Base-by-base conservation (phyloP, 2,329 filamentous ascomycete genomes). In the Cordyceps militaris region DNA sequence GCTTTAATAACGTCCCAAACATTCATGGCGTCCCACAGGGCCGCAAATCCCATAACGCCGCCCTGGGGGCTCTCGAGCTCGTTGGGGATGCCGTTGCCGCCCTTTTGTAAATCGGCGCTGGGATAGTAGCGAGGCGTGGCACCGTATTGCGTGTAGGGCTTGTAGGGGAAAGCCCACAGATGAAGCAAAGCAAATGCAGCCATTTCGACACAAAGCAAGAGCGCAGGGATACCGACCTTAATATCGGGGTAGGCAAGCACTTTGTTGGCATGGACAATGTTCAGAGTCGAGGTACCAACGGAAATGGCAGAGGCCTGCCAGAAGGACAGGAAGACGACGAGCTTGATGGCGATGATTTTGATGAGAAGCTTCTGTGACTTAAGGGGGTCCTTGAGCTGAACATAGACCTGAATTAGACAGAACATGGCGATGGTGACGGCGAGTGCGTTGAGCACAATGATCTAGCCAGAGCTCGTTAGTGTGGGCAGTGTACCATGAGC, bases 291-390 rank as follows among this genome's bases (percentile, higher is more conserved):
- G 0, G 78, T 80, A 61, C 72, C 78, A 36, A 81, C 63, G 5
- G 76, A 79, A 61, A 81, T 79, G 61, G 76, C 71, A 4, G 76
- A 73, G 3, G 70, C 79, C 73, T 96, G 91, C 91, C 91, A 96
- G 71, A 95, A 95, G 36, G 87, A 91, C 63, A 96, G 80, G 76
- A 96, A 96, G 66, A 96, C 91, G 67, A 95, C 90, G 28, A 95
- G 79, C 72, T 96, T 96, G 73, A 96, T 94, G 66, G 89, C 88
- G 21, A 91, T 68, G 26, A 96, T 85, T 71, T 96, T 96, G 62
- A 93, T 72, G 63, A 93, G 87, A 0, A 90, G 88, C 19, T 75
- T 79, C 67, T 95, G 83, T 56, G 86, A 80, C 8, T 79, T 78
- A 26, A 96, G 78, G 59, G 89, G 82, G 1, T 78, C 73, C 61